phyloP scores from a whole-genome alignment of 2,329 filamentous ascomycete genomes.

The Polychaeton citri region DNA sequence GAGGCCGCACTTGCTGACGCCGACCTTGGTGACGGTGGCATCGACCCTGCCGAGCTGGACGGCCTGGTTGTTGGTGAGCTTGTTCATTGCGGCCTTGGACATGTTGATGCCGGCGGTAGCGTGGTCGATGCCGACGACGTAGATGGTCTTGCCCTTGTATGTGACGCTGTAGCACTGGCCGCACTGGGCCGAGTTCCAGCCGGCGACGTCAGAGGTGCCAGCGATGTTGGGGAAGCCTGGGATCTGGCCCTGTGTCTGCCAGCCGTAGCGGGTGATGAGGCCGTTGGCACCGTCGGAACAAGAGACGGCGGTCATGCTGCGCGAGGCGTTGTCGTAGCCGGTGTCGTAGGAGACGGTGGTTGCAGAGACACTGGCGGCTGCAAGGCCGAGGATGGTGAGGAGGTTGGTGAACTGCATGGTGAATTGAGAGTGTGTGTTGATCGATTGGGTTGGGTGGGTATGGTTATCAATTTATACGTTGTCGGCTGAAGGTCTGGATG shows the following conservation, averaged over 20 bases:
- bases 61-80: slow-evolving; percentile 34
- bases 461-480: too few species aligned
- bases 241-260: slow-evolving; percentile 33
- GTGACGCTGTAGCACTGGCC: slow-evolving; percentile 40
- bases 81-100: slow-evolving; percentile 34
- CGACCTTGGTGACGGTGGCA: slow-evolving; percentile 48
- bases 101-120: slow-evolving; percentile 37
- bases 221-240: slow-evolving; percentile 37
- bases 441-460: too few species aligned
- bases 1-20: background rate
- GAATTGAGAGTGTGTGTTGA: slow-evolving; percentile 14
- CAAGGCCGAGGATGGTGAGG: slow-evolving; percentile 26
- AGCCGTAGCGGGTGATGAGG: slow-evolving; percentile 48
- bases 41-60: slow-evolving; percentile 41
- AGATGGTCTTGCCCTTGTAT: slow-evolving; percentile 34
- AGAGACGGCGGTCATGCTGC: slow-evolving; percentile 43
- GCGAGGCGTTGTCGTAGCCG: slow-evolving; percentile 50
- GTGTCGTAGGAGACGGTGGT: slow-evolving; percentile 49
- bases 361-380: slow-evolving; percentile 5
- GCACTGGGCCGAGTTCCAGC: slow-evolving; percentile 36
- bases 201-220: slow-evolving; percentile 33
- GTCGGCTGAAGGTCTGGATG: too few species aligned
- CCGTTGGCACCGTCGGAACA: slow-evolving; percentile 59
- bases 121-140: slow-evolving; percentile 37
- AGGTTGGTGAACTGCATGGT: slow-evolving; percentile 32